Percentiles rank a stretch among this genome's conserved stretches.
phyloP scores from a whole-genome alignment of 176 grass and related monocot species.

The Triticum timopheevii region DNA sequence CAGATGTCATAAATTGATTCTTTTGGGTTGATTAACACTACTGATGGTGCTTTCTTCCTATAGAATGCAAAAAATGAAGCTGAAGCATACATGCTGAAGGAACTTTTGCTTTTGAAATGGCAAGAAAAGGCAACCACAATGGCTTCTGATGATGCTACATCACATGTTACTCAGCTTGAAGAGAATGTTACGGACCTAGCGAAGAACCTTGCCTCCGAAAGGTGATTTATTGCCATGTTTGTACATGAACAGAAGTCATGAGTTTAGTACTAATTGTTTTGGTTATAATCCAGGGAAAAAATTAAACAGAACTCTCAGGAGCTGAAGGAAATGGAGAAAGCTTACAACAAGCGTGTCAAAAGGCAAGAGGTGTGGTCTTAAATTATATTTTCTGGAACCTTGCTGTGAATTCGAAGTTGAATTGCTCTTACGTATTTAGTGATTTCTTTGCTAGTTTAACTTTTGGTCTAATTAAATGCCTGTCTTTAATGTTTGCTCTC shows the following conservation, averaged over 20 bases:
- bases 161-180: conserved; percentile 57
- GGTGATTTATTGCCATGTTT: conserved; percentile 46
- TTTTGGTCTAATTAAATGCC: neutral
- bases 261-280: conserved; percentile 28
- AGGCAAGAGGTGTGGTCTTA: conserved; percentile 76
- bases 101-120: conserved; percentile 88
- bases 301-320: conserved; percentile 58
- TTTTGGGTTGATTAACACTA: conserved; percentile 12
- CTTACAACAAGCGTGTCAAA: conserved; percentile 77
- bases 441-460: neutral
- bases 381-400: conserved; percentile 10
- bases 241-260: neutral
- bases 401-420: conserved; percentile 8
- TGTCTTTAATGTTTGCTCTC: conserved; percentile 12
- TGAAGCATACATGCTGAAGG: conserved; percentile 92
- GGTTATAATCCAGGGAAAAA: conserved; percentile 58
- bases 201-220: conserved; percentile 60
- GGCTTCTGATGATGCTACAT: conserved; percentile 75
- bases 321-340: conserved; percentile 68
- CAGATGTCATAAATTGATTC: conserved; percentile 30
- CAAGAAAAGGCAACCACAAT: conserved; percentile 83
- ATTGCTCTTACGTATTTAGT: neutral
- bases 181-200: conserved; percentile 62
- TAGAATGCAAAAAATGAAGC: conserved; percentile 98
- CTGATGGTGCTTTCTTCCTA: conserved; percentile 32